Evolutionary conservation across 1,139 yeast genomes (phyloP), one percentile per base, ranked within the genome.

Genomic region (Pichia sp.): DNA sequence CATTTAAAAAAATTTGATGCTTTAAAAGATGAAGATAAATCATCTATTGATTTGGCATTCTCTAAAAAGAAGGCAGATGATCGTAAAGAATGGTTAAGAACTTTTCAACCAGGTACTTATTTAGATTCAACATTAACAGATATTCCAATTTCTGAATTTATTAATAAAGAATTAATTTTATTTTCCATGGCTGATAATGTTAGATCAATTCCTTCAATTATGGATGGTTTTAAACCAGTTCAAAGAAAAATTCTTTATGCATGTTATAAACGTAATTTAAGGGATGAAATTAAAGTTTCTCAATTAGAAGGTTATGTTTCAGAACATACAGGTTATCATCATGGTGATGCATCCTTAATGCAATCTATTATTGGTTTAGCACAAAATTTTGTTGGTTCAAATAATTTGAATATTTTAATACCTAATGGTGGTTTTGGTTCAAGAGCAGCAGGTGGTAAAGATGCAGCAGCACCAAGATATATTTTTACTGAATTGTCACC

Each of bases 401-500:
- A 93, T 58, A 93, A 93, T 57, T 67, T 93, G 53, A 85, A 93
- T 59, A 57, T 87, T 37, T 69, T 93, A 52, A 74, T 80, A 61
- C 98, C 99, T 34, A 84, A 82, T 60, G 99, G 99, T 70, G 83
- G 89, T 23, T 93, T 93, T 61, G 99, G 99, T 73, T 82, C 96
- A 2, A 78, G 99, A 65, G 91, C 94, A 32, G 75, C 88, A 27
- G 98, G 99, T 63, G 99, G 99, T 68, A 93, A 93, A 61, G 98
- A 93, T 69, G 93, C 88, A 21, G 86, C 97, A n/a, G 96, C 97
- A 33, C 83, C 96, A 46, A 89, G 99, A 76, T 93, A 93, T 69
- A 89, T 93, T 63, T 86, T 77, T 61, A 93, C 99, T 0, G 91
- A 86, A 56, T 66, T 91, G 52, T 78, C 76, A 47, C 78, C 81